A percentile compares a stretch with the other conserved stretches of the same genome.
phyloP scores from a whole-genome alignment of 164 flowering plant genomes.

The Saururus chinensis region DNA sequence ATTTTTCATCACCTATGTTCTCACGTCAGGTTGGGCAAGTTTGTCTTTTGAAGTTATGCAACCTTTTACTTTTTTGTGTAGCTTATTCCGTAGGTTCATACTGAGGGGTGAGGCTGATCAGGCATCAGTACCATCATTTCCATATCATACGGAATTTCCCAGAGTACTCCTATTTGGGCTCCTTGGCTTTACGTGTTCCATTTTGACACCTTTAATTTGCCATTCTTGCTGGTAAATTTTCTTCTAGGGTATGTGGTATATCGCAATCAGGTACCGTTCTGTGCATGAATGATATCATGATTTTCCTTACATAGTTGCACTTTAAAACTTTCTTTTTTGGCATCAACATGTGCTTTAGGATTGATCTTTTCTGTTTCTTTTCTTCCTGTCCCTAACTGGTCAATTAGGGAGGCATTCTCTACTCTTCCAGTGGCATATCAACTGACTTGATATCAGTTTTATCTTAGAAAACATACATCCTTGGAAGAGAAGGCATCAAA shows the following conservation, averaged over 20 bases:
- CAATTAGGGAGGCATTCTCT: too few species aligned
- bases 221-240: constrained; percentile 74
- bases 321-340: too few species aligned
- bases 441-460: too few species aligned
- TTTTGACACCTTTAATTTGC: constrained; percentile 86
- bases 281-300: background rate
- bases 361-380: too few species aligned
- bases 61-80: constrained; percentile 49
- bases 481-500: too few species aligned
- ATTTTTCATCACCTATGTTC: constrained; percentile 78
- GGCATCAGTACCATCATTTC: constrained; percentile 41
- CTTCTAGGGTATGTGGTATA: constrained; percentile 71
- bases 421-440: too few species aligned
- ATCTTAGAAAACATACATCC: too few species aligned
- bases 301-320: background rate
- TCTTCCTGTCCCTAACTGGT: too few species aligned
- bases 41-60: constrained; percentile 70
- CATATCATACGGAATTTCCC: constrained; percentile 93
- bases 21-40: constrained; percentile 98
- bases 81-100: constrained; percentile 30
- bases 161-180: constrained; percentile 75
- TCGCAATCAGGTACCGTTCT: constrained; percentile 55
- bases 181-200: constrained; percentile 73
- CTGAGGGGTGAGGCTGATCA: constrained; percentile 34
- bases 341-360: too few species aligned